Conservation (phyloP, 176 grass and related monocot species). For the Dendrocalamus sinicus region DNA sequence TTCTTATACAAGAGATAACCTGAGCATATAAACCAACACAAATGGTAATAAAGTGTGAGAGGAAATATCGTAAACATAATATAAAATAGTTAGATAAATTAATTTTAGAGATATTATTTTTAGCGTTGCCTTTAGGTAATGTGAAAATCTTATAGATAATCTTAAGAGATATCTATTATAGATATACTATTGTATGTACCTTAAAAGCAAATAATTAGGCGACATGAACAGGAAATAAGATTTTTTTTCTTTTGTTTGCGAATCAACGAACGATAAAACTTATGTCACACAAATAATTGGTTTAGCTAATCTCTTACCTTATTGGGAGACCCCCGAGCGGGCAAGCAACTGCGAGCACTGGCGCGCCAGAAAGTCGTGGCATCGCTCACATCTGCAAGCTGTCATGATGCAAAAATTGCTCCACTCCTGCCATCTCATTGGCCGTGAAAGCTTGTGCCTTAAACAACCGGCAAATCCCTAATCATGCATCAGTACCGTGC, state of each 20-base stretch:
- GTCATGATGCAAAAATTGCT: not conserved
- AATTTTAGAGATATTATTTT: too few relatives aligned
- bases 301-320: not conserved
- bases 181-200: too few relatives aligned
- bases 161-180: too few relatives aligned
- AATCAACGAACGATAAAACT: not conserved
- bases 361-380: not conserved
- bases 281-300: not conserved
- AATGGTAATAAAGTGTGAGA: too few relatives aligned
- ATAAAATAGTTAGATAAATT: too few relatives aligned
- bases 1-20: too few relatives aligned
- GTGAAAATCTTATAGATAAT: too few relatives aligned
- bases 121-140: too few relatives aligned
- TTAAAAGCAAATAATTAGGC: slow-evolving; percentile 9
- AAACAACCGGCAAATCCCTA: slow-evolving; percentile 16
- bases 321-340: not conserved
- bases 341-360: slow-evolving; percentile 20
- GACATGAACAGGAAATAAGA: not conserved
- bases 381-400: not conserved
- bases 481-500: not conserved
- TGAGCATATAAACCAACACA: too few relatives aligned
- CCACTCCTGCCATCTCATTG: not conserved
- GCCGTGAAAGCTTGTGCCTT: not conserved
- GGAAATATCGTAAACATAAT: too few relatives aligned
- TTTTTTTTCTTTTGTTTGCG: too few relatives aligned